Percentiles rank a stretch among this genome's conserved stretches.
Evolutionary conservation across 176 grass and related monocot species (phyloP).

Genomic region (maize (Zea mays)): Zm-B73-REFERENCE-NAM-5.0 NC_050096.1:195606001-195606500

Average conservation of each 20-base stretch:
- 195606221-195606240: constrained; percentile 22
- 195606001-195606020: too few species aligned
- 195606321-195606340: constrained; percentile 83
- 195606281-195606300: constrained; percentile 44
- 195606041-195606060: too few species aligned
- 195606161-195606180: too few species aligned
- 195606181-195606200: too few species aligned
- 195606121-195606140: too few species aligned
- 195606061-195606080: too few species aligned
- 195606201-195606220: too few species aligned
- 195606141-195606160: too few species aligned
- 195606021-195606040: too few species aligned
- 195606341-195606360: constrained; percentile 55
- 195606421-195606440: constrained; percentile 76
- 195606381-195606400: constrained; percentile 64
- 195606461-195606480: constrained; percentile 79
- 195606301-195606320: constrained; percentile 49
- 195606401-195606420: constrained; percentile 56
- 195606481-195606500: constrained; percentile 61
- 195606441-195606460: constrained; percentile 61
- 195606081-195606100: too few species aligned
- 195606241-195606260: background rate
- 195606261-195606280: too few species aligned
- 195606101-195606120: too few species aligned
- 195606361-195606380: constrained; percentile 75